Evolutionary conservation across 192 early-diverging fungal genomes (phyloP).

Genomic region (Dissophora globulifera): DNA sequence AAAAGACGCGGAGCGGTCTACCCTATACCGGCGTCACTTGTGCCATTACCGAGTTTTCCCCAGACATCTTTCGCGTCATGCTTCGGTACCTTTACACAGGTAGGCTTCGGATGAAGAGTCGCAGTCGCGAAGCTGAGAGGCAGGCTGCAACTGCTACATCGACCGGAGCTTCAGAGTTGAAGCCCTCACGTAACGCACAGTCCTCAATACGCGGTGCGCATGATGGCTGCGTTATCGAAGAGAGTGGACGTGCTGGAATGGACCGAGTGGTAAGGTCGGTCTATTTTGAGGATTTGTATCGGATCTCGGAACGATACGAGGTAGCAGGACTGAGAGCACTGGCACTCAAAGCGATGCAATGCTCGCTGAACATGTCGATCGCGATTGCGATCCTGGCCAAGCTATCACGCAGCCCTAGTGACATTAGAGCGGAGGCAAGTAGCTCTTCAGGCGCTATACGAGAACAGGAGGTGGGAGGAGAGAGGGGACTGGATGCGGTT

Average conservation of each 20-base stretch:
- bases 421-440: background rate
- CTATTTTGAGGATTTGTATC: constrained; percentile 30
- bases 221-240: background rate
- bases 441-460: background rate
- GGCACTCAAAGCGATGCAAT: constrained; percentile 27
- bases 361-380: constrained; percentile 29
- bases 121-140: background rate
- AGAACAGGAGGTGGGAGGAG: background rate
- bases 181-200: too few species aligned
- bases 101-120: background rate
- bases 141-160: background rate
- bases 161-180: too few species aligned
- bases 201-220: too few species aligned
- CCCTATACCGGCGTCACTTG: constrained; percentile 7
- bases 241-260: background rate
- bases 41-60: constrained; percentile 24
- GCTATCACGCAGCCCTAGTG: background rate
- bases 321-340: constrained; percentile 7
- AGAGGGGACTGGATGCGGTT: background rate
- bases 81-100: constrained; percentile 34
- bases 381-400: constrained; percentile 38
- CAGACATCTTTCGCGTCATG: constrained; percentile 33
- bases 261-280: background rate
- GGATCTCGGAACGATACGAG: constrained; percentile 33
- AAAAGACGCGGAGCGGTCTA: background rate